A percentile compares a stretch with the other conserved stretches of the same genome.
Evolutionary conservation across 2,329 filamentous ascomycete genomes (phyloP).

Genomic region (Xylaria sp.): DNA sequence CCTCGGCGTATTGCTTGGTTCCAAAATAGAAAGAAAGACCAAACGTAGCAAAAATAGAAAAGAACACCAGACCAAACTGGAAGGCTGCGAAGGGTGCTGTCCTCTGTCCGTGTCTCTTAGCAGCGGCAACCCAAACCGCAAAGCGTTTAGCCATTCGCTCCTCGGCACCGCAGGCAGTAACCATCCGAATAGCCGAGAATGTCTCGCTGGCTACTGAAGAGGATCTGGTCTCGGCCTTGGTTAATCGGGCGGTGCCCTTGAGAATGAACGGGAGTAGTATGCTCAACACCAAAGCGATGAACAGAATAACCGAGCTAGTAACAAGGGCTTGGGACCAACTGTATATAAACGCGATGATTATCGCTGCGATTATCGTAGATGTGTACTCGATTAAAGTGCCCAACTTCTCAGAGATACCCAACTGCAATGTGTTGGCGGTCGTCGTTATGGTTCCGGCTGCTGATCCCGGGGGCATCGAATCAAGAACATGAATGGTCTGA

Average conservation of each 20-base stretch:
- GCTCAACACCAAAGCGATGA: conserved; percentile 61
- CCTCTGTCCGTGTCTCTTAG: conserved; percentile 59
- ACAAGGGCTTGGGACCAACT: conserved; percentile 70
- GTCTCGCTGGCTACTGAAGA: conserved; percentile 70
- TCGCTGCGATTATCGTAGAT: conserved; percentile 62
- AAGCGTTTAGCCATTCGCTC: conserved; percentile 64
- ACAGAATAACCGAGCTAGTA: conserved; percentile 65
- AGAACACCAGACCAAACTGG: conserved; percentile 67
- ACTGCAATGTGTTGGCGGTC: conserved; percentile 70
- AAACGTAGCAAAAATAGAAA: conserved; percentile 63
- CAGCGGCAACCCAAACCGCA: conserved; percentile 64
- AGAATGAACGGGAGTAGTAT: conserved; percentile 65
- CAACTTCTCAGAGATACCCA: conserved; percentile 72
- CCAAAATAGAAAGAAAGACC: conserved; percentile 72
- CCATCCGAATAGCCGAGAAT: conserved; percentile 68
- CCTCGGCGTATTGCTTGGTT: conserved; percentile 60
- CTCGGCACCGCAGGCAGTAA: conserved; percentile 71
- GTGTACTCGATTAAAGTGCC: conserved; percentile 67
- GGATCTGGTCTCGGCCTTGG: conserved; percentile 65
- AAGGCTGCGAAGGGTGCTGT: conserved; percentile 62
- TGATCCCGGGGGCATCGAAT: conserved; percentile 71
- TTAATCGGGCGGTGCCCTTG: conserved; percentile 59
- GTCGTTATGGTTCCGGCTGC: conserved; percentile 71
- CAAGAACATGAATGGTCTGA: conserved; percentile 74
- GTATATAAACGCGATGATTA: conserved; percentile 65